Evolutionary conservation across 352 stramenopile genomes (phyloP).

Genomic region (Poterioochromonas sp.): DNA sequence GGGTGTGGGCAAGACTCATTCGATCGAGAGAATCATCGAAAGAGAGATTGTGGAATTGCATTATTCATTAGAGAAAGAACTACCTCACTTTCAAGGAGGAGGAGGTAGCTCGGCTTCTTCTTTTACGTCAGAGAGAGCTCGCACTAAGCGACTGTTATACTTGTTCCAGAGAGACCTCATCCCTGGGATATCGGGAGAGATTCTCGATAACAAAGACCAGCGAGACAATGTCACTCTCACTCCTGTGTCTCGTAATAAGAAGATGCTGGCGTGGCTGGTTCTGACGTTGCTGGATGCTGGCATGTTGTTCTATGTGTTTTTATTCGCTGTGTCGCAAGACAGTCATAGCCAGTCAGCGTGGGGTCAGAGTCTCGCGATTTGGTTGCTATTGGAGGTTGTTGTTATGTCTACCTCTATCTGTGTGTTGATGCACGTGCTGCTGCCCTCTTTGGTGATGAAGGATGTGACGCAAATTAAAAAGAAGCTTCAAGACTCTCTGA

Average conservation of each 20-base stretch:
- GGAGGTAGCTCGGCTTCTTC: not conserved
- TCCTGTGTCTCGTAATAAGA: not conserved
- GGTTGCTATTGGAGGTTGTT: not conserved
- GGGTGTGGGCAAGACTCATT: not conserved
- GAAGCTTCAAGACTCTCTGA: not conserved
- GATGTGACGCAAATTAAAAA: not conserved
- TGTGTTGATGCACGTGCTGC: not conserved
- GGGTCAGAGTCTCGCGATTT: not conserved
- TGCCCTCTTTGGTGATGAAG: not conserved
- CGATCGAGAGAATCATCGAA: not conserved
- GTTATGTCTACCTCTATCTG: not conserved
- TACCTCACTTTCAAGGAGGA: no score
- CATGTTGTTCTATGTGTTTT: constrained; percentile 7
- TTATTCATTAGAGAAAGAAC: no score
- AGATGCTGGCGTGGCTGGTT: not conserved
- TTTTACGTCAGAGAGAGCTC: not conserved
- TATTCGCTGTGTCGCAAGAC: not conserved
- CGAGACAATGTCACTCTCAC: not conserved
- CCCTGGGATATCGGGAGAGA: not conserved
- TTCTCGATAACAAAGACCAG: not conserved
- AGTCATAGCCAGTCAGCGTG: not conserved
- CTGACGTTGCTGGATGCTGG: not conserved
- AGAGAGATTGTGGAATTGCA: no score
- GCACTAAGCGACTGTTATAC: not conserved
- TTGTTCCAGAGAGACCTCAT: constrained; percentile 13